Conservation (phyloP, 2,329 filamentous ascomycete genomes). For the Xylaria sp. region DNA sequence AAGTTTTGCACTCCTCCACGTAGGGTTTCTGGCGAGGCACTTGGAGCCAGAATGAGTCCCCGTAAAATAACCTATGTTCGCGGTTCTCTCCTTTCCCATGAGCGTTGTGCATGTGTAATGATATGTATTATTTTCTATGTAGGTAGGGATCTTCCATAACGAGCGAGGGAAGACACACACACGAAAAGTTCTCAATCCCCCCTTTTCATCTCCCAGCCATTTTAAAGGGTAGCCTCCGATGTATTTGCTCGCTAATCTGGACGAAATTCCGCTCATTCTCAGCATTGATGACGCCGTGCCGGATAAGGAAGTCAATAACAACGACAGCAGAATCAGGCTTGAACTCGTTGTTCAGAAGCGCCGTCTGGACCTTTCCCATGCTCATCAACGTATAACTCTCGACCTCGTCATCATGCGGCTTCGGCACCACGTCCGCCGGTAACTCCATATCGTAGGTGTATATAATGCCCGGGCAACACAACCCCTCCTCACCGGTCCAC, state of each 20-base stretch:
- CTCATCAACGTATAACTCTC: slow-evolving; percentile 66
- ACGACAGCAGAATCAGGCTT: slow-evolving; percentile 79
- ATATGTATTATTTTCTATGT: no score
- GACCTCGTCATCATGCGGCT: slow-evolving; percentile 72
- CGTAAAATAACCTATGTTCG: no score
- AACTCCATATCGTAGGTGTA: slow-evolving; percentile 77
- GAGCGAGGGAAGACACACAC: no score
- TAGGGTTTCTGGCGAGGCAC: no score
- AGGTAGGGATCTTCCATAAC: no score
- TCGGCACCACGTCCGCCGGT: slow-evolving; percentile 49
- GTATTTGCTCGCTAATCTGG: slow-evolving; percentile 53
- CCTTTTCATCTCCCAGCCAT: slow-evolving; percentile 7
- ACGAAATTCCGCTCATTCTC: slow-evolving; percentile 69
- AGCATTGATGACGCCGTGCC: slow-evolving; percentile 67
- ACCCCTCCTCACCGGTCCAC: slow-evolving; percentile 59
- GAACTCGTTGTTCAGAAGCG: slow-evolving; percentile 64
- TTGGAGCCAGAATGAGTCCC: no score
- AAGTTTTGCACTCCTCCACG: no score
- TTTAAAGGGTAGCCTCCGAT: slow-evolving; percentile 38
- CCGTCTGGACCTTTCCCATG: slow-evolving; percentile 53
- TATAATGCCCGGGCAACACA: slow-evolving; percentile 35
- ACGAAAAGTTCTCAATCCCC: no score
- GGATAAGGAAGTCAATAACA: slow-evolving; percentile 74
- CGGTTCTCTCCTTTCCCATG: no score
- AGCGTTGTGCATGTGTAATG: no score